These are phyloP conservation scores for Annulohypoxylon maeteangense DNA, from an alignment of 495 filamentous ascomycete species.

Conservation along the genomic window DNA sequence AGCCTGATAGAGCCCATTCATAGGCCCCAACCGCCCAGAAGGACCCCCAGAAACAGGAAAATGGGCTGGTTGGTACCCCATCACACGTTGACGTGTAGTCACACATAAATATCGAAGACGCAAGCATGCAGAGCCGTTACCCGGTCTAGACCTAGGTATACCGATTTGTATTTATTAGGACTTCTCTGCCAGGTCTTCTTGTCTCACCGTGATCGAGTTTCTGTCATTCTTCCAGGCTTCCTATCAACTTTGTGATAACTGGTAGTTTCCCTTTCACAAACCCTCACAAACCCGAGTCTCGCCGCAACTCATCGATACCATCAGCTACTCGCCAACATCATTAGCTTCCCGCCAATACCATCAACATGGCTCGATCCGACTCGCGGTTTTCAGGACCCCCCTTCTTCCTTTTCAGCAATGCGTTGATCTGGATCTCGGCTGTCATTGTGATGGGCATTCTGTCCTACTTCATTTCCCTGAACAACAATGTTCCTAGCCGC, in stretches of 20 bases:
- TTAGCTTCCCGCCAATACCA: no score
- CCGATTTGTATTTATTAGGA: constrained; percentile 19
- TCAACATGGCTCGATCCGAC: constrained; percentile 31
- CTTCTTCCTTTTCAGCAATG: constrained; percentile 48
- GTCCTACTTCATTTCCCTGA: constrained; percentile 62
- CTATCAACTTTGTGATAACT: background rate
- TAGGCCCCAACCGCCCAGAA: constrained; percentile 1
- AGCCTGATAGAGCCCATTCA: background rate
- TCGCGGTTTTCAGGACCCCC: constrained; percentile 30
- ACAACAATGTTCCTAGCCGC: constrained; percentile 52
- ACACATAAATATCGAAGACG: constrained; percentile 16
- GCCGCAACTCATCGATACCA: background rate
- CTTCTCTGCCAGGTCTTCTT: background rate
- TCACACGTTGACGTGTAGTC: constrained; percentile 39
- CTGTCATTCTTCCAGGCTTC: constrained; percentile 4
- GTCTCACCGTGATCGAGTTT: background rate
- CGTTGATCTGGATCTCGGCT: constrained; percentile 63
- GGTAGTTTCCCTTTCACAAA: background rate
- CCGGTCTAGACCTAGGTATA: constrained; percentile 2
- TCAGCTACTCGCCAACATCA: no score
- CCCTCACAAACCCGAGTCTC: background rate
- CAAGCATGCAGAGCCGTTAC: constrained; percentile 17
- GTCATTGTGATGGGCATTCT: constrained; percentile 71
- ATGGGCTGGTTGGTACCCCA: constrained; percentile 23
- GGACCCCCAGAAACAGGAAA: constrained; percentile 25